Evolutionary conservation across 2,329 filamentous ascomycete genomes (phyloP).

Genomic region (Didymella sp.): DNA sequence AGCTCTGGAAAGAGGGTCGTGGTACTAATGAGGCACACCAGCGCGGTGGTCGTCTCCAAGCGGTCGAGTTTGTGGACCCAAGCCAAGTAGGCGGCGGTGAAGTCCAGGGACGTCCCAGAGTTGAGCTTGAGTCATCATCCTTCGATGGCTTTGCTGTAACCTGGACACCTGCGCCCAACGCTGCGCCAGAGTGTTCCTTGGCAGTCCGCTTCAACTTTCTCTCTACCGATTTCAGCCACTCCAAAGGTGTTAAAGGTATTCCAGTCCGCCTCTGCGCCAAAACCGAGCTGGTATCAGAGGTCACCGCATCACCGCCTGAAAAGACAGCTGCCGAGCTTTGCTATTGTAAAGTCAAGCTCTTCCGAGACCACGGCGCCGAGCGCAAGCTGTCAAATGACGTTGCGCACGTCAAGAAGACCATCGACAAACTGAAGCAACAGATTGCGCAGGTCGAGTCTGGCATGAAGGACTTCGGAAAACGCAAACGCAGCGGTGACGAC

Average conservation of each 20-base stretch:
- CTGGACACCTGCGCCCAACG: conserved; percentile 76
- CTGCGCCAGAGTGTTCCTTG: conserved; percentile 78
- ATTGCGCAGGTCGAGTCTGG: conserved; percentile 76
- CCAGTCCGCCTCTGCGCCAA: conserved; percentile 92
- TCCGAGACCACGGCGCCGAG: conserved; percentile 94
- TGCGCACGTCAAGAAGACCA: conserved; percentile 93
- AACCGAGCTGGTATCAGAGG: conserved; percentile 71
- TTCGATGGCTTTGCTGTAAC: conserved; percentile 94
- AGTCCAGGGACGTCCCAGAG: conserved; percentile 53
- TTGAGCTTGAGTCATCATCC: conserved; percentile 67
- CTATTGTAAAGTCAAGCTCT: conserved; percentile 96
- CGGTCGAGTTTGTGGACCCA: conserved; percentile 88
- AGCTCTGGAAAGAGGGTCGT: conserved; percentile 93
- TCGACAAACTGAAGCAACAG: conserved; percentile 95
- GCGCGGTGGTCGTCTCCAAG: conserved; percentile 87
- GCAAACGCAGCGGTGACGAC: conserved; percentile 62
- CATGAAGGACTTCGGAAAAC: conserved; percentile 65
- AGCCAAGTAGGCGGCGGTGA: conserved; percentile 63
- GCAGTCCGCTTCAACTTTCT: conserved; percentile 97
- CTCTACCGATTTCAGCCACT: conserved; percentile 98
- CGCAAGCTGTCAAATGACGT: conserved; percentile 94
- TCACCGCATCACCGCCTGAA: conserved; percentile 55
- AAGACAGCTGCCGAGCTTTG: conserved; percentile 72
- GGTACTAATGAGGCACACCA: conserved; percentile 97
- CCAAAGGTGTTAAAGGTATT: conserved; percentile 97